A percentile compares a stretch with the other conserved stretches of the same genome.
Evolutionary conservation across 495 filamentous ascomycete species (phyloP).

Genomic region (Sphaerosporella brunnea): DNA sequence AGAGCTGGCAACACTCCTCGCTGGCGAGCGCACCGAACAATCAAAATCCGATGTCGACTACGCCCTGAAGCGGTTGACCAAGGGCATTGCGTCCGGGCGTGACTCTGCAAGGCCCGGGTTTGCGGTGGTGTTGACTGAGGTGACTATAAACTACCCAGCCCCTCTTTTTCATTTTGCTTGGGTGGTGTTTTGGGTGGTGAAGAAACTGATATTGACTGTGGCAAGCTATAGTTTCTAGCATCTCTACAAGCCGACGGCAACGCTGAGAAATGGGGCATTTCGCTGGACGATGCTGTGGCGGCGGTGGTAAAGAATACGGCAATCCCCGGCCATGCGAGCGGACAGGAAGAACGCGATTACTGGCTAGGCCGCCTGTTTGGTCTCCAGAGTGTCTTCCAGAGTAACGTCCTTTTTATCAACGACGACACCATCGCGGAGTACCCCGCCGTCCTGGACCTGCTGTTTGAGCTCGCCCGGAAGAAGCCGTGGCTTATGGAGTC

Average conservation of each 20-base stretch:
- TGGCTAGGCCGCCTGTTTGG: slow-evolving; percentile 75
- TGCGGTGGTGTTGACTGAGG: slow-evolving; percentile 71
- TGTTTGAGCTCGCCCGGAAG: slow-evolving; percentile 40
- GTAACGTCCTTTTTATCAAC: slow-evolving; percentile 47
- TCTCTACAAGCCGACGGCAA: slow-evolving; percentile 14
- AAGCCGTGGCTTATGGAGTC: slow-evolving; percentile 83
- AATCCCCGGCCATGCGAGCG: slow-evolving; percentile 42
- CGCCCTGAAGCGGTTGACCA: slow-evolving; percentile 48
- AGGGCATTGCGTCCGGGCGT: slow-evolving; percentile 72
- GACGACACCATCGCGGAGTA: slow-evolving; percentile 38
- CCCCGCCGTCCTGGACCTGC: slow-evolving; percentile 36
- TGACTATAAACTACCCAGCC: no score
- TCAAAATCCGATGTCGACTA: slow-evolving; percentile 22
- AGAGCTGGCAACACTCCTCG: slow-evolving; percentile 25
- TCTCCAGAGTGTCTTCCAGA: slow-evolving; percentile 64
- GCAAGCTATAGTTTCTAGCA: slow-evolving; percentile 19
- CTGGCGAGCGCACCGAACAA: slow-evolving; percentile 23
- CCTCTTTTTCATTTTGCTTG: no score
- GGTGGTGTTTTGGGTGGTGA: no score
- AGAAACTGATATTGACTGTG: no score
- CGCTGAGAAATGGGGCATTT: slow-evolving; percentile 29
- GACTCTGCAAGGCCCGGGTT: slow-evolving; percentile 86
- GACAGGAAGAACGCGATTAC: slow-evolving; percentile 72
- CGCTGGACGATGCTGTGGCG: slow-evolving; percentile 39
- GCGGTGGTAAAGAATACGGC: slow-evolving; percentile 54